These are phyloP conservation scores for Beauveria varroae DNA, from an alignment of 2,329 filamentous ascomycete genomes.

Conservation along the genomic window DNA sequence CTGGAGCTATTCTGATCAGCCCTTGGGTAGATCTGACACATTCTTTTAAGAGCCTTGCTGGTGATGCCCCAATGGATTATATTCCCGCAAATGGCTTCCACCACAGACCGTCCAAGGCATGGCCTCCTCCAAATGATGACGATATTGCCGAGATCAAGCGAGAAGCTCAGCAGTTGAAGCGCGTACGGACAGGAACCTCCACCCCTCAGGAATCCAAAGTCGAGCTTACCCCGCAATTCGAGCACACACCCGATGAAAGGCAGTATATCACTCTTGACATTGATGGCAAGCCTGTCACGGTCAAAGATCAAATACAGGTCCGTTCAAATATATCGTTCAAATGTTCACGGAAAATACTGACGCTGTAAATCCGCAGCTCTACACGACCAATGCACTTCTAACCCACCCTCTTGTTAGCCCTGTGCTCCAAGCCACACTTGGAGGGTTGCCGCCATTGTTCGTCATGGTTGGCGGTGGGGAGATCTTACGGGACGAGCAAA, in stretches of 20 bases:
- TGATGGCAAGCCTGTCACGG: slow-evolving; percentile 60
- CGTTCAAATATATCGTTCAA: slow-evolving; percentile 11
- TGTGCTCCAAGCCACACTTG: slow-evolving; percentile 77
- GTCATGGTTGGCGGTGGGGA: slow-evolving; percentile 86
- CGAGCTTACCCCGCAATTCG: neutral
- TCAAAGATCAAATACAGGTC: slow-evolving; percentile 91
- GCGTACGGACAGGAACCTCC: slow-evolving; percentile 7
- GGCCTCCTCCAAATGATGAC: slow-evolving; percentile 83
- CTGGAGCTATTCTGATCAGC: slow-evolving; percentile 83
- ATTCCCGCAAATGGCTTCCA: slow-evolving; percentile 84
- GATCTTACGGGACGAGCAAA: slow-evolving; percentile 85
- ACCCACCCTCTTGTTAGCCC: slow-evolving; percentile 87
- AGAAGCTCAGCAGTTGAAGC: slow-evolving; percentile 37
- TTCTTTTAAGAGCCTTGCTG: slow-evolving; percentile 84
- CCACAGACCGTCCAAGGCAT: slow-evolving; percentile 80
- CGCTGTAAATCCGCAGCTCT: slow-evolving; percentile 39
- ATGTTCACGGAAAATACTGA: neutral
- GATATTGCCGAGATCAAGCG: slow-evolving; percentile 53
- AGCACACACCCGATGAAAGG: slow-evolving; percentile 11
- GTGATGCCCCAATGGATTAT: slow-evolving; percentile 70
- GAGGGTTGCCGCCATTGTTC: slow-evolving; percentile 79
- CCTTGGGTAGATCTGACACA: slow-evolving; percentile 96
- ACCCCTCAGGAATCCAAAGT: neutral
- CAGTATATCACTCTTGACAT: slow-evolving; percentile 56
- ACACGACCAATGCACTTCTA: slow-evolving; percentile 75